Evolutionary conservation across 495 filamentous ascomycete species (phyloP).

Genomic region (Pseudotulostoma volvatum): DNA sequence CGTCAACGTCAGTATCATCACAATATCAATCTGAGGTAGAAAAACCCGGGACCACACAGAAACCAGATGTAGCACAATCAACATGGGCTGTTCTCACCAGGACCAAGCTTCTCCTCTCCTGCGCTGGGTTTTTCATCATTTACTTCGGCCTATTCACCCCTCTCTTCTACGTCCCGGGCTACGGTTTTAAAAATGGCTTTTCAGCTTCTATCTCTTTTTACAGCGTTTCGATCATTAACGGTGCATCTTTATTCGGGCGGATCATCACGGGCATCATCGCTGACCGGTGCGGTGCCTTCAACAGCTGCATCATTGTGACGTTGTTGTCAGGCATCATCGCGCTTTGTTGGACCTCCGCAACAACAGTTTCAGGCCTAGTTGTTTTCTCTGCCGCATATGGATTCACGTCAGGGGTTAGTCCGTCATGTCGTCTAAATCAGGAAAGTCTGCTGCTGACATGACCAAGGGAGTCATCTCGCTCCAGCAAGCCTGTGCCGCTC

Average conservation of each 20-base stretch:
- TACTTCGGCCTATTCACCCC: slow-evolving; percentile 35
- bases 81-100: slow-evolving; percentile 1
- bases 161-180: slow-evolving; percentile 26
- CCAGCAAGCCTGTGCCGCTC: slow-evolving; percentile 25
- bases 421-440: slow-evolving; percentile 1
- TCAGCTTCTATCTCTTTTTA: slow-evolving; percentile 23
- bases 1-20: too few relatives aligned
- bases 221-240: slow-evolving; percentile 32
- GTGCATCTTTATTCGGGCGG: slow-evolving; percentile 25
- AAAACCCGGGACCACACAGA: too few relatives aligned
- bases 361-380: slow-evolving; percentile 18
- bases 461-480: slow-evolving; percentile 23
- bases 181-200: slow-evolving; percentile 19
- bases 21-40: too few relatives aligned
- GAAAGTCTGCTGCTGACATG: background rate
- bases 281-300: slow-evolving; percentile 55
- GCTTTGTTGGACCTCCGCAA: slow-evolving; percentile 23
- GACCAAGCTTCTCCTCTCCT: slow-evolving; percentile 27
- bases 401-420: slow-evolving; percentile 24
- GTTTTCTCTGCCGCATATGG: slow-evolving; percentile 24
- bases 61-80: background rate
- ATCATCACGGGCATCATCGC: slow-evolving; percentile 39
- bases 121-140: slow-evolving; percentile 25
- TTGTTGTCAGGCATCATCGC: slow-evolving; percentile 36
- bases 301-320: slow-evolving; percentile 45